A percentile compares a stretch with the other conserved stretches of the same genome.
These are phyloP conservation scores for Trametes sp. DNA, from an alignment of 1,284 basidiomycete species.

Conservation along the genomic window DNA sequence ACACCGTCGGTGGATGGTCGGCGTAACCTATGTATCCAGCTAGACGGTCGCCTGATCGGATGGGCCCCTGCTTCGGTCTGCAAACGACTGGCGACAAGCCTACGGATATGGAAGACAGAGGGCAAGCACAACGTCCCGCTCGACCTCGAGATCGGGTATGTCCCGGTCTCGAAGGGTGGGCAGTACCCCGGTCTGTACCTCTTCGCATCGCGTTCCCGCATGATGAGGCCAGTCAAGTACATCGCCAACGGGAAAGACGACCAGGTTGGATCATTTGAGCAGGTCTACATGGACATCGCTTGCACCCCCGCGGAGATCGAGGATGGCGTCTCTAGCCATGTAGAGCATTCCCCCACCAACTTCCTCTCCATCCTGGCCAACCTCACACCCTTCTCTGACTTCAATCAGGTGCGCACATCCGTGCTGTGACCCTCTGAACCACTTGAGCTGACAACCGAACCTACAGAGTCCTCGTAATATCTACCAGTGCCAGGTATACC, in stretches of 20 bases:
- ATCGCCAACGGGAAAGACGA: conserved; percentile 88
- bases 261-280: conserved; percentile 96
- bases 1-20: conserved; percentile 81
- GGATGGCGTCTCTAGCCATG: conserved; percentile 83
- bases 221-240: conserved; percentile 99
- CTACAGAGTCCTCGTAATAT: conserved; percentile 83
- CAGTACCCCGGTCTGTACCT: conserved; percentile 98
- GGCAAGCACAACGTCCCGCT: conserved; percentile 84
- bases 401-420: conserved; percentile 81
- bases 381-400: conserved; percentile 90
- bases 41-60: conserved; percentile 96
- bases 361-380: conserved; percentile 91
- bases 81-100: conserved; percentile 80
- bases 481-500: conserved; percentile 82
- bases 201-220: conserved; percentile 88
- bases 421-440: background rate
- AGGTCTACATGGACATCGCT: conserved; percentile 99
- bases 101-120: conserved; percentile 98
- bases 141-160: conserved; percentile 95
- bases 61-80: conserved; percentile 87
- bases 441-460: conserved; percentile 15
- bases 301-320: conserved; percentile 92
- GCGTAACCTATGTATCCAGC: conserved; percentile 87
- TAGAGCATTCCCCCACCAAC: conserved; percentile 95
- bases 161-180: conserved; percentile 90